Conservation (phyloP, 768 basidiomycete species). For the Leccinum truebloodii region DNA sequence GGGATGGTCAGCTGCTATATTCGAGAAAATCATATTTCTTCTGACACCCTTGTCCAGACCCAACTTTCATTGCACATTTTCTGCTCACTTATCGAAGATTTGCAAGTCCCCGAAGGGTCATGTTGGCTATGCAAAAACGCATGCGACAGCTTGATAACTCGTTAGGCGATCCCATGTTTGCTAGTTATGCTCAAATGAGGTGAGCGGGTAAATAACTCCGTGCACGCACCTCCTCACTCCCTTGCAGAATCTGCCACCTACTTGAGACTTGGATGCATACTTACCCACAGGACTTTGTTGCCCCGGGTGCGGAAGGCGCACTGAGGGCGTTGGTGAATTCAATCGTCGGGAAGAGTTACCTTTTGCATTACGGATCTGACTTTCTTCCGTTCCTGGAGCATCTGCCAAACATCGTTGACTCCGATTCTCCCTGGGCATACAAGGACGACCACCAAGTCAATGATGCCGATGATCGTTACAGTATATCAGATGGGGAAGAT, state of each 20-base stretch:
- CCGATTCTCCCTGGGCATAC: slow-evolving; percentile 74
- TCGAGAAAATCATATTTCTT: slow-evolving; percentile 9
- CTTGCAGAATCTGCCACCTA: slow-evolving; percentile 70
- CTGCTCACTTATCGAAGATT: slow-evolving; percentile 84
- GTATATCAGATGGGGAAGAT: slow-evolving; percentile 54
- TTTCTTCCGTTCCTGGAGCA: slow-evolving; percentile 79
- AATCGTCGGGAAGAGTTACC: slow-evolving; percentile 75
- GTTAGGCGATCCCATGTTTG: slow-evolving; percentile 80
- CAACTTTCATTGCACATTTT: slow-evolving; percentile 76
- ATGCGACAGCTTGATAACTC: slow-evolving; percentile 76
- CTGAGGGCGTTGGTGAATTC: slow-evolving; percentile 76
- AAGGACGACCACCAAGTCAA: slow-evolving; percentile 57
- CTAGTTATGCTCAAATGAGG: slow-evolving; percentile 89
- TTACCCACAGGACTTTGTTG: slow-evolving; percentile 80
- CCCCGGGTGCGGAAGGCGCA: slow-evolving; percentile 70
- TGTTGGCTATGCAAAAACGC: slow-evolving; percentile 87
- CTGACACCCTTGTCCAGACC: slow-evolving; percentile 48
- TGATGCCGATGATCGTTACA: slow-evolving; percentile 65
- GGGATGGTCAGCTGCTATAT: slow-evolving; percentile 58
- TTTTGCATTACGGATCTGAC: slow-evolving; percentile 83
- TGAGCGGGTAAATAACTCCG: slow-evolving; percentile 28
- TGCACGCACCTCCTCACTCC: slow-evolving; percentile 5
- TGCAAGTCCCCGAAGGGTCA: slow-evolving; percentile 71
- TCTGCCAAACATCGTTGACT: slow-evolving; percentile 62
- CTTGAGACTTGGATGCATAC: slow-evolving; percentile 76